Conservation (phyloP, 2,329 filamentous ascomycete species). For the Cercospora canescens region DNA sequence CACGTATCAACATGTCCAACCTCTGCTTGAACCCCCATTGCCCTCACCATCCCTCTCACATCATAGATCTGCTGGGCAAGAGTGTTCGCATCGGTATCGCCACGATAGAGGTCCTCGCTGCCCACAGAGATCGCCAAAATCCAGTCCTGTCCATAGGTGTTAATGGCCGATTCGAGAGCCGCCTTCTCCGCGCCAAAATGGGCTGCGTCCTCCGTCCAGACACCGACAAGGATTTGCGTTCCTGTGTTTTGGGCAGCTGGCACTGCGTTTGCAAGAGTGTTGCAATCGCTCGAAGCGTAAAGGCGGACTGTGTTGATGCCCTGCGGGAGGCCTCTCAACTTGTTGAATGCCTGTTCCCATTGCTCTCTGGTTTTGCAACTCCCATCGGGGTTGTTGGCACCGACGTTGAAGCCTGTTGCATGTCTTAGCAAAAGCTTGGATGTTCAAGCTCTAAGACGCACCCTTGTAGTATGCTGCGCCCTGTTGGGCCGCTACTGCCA, state of each 20-base stretch:
- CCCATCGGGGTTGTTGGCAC: slow-evolving; percentile 41
- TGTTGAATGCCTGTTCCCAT: slow-evolving; percentile 39
- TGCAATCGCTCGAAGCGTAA: slow-evolving; percentile 63
- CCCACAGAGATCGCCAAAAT: slow-evolving; percentile 67
- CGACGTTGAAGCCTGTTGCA: slow-evolving; percentile 43
- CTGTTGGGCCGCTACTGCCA: slow-evolving; percentile 35
- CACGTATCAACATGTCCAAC: slow-evolving; percentile 67
- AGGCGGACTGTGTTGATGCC: slow-evolving; percentile 61
- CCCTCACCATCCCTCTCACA: slow-evolving; percentile 54
- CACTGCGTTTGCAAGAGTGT: slow-evolving; percentile 50
- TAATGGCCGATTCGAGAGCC: slow-evolving; percentile 59
- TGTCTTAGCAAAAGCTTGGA: not conserved
- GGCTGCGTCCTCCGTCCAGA: slow-evolving; percentile 55
- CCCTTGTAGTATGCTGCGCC: slow-evolving; percentile 40
- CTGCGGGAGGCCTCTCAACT: slow-evolving; percentile 48
- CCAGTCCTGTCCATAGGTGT: slow-evolving; percentile 56
- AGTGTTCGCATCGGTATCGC: slow-evolving; percentile 42
- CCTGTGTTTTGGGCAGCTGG: slow-evolving; percentile 62
- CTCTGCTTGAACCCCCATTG: slow-evolving; percentile 47
- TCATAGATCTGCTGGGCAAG: slow-evolving; percentile 52
- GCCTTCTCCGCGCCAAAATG: slow-evolving; percentile 62
- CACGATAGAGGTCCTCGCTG: slow-evolving; percentile 67
- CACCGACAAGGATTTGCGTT: slow-evolving; percentile 62
- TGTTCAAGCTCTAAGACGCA: not conserved
- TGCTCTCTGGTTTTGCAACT: slow-evolving; percentile 42